Percentiles rank a stretch among this genome's conserved stretches.
phyloP scores from a whole-genome alignment of 106 monocot species.

The Phalaenopsis equestris region DNA sequence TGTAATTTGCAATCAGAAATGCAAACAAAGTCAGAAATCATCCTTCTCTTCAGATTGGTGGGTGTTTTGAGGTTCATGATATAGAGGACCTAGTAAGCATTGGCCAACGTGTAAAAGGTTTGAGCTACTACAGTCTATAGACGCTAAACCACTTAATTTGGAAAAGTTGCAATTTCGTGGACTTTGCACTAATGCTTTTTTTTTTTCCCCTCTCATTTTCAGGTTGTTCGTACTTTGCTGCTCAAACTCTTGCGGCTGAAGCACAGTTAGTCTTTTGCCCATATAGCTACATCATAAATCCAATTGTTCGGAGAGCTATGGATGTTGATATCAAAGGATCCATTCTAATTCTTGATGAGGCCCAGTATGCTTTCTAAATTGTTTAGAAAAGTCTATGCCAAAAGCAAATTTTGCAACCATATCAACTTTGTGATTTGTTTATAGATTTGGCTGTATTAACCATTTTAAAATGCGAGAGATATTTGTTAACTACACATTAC shows the following conservation, averaged over 20 bases:
- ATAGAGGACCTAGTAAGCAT: constrained; percentile 93
- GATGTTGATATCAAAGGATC: constrained; percentile 86
- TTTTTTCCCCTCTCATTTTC: constrained; percentile 16
- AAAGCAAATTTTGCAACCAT: neutral
- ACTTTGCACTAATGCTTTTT: neutral
- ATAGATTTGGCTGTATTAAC: neutral
- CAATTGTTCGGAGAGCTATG: constrained; percentile 92
- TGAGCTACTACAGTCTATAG: neutral
- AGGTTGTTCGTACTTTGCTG: constrained; percentile 98
- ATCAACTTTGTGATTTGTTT: neutral
- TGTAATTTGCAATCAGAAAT: constrained; percentile 47
- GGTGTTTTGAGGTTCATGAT: constrained; percentile 82
- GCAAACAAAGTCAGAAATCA: constrained; percentile 76
- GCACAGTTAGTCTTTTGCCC: constrained; percentile 93
- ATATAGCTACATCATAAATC: constrained; percentile 89
- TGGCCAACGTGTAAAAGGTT: constrained; percentile 79
- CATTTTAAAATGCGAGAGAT: neutral
- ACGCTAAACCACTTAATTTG: neutral
- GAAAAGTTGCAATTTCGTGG: neutral
- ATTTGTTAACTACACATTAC: neutral
- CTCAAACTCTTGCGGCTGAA: constrained; percentile 72
- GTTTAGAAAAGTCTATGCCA: neutral
- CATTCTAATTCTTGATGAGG: constrained; percentile 92
- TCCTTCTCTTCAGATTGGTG: constrained; percentile 80
- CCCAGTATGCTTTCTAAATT: constrained; percentile 58